Percentiles rank a stretch among this genome's conserved stretches.
These are phyloP conservation scores for Xylariaceae sp. DNA, from an alignment of 2,329 filamentous ascomycete genomes.

Conservation along the genomic window DNA sequence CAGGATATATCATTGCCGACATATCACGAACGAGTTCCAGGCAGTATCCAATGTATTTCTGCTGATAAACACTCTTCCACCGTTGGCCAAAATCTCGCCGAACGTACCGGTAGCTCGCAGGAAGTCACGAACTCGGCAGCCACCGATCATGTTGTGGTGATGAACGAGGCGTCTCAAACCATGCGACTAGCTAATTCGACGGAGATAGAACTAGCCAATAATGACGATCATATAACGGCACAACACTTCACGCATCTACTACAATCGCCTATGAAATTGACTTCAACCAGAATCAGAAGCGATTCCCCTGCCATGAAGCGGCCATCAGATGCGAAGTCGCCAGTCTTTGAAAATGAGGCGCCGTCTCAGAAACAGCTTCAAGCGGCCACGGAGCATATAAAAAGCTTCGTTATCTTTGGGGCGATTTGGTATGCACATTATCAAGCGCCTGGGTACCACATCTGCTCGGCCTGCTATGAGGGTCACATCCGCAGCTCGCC, in stretches of 20 bases:
- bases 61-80: neutral
- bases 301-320: neutral
- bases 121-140: neutral
- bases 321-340: neutral
- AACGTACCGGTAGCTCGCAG: neutral
- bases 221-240: neutral
- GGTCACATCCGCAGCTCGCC: constrained; percentile 8
- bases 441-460: constrained; percentile 10
- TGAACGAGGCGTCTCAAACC: constrained; percentile 5
- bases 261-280: neutral
- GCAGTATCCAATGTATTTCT: neutral
- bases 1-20: too few species aligned
- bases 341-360: neutral
- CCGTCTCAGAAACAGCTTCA: constrained; percentile 1
- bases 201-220: neutral
- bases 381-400: constrained; percentile 14
- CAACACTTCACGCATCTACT: neutral
- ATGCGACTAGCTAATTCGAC: constrained; percentile 2
- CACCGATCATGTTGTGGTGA: neutral
- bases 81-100: neutral
- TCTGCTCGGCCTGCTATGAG: constrained; percentile 19
- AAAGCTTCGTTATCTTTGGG: constrained; percentile 6
- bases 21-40: neutral
- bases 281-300: neutral
- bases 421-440: constrained; percentile 15